These are phyloP conservation scores for Aspergillus hortae DNA, from an alignment of 2,329 filamentous ascomycete genomes.

Conservation along the genomic window DNA sequence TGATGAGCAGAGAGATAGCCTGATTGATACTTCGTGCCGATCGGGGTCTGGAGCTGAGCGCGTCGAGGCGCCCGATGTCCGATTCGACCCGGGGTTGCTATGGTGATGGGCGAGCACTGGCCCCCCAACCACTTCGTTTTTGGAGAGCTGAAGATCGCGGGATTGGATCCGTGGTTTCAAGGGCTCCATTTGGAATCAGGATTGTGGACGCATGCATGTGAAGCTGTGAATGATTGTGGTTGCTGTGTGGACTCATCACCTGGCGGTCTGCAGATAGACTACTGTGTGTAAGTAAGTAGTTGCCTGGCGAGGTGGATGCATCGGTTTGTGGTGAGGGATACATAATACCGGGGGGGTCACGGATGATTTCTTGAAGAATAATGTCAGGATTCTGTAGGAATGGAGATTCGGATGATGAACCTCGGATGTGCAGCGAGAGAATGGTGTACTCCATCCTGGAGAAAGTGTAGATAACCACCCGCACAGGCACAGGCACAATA, in stretches of 20 bases:
- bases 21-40: not conserved
- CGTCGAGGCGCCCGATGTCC: constrained; percentile 15
- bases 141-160: constrained; percentile 6
- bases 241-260: not conserved
- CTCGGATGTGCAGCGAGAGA: too few relatives aligned
- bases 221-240: not conserved
- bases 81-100: constrained; percentile 20
- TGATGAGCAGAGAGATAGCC: too few relatives aligned
- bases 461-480: too few relatives aligned
- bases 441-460: too few relatives aligned
- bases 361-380: not conserved
- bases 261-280: not conserved
- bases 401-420: not conserved
- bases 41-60: constrained; percentile 7
- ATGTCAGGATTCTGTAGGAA: not conserved
- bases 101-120: constrained; percentile 14
- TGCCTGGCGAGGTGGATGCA: not conserved
- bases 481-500: too few relatives aligned
- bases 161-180: not conserved
- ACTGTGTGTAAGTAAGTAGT: not conserved
- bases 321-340: not conserved
- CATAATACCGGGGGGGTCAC: not conserved
- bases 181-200: not conserved
- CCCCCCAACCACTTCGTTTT: constrained; percentile 12
- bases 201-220: not conserved